Base-by-base conservation (phyloP, 1,284 basidiomycete genomes). In the Austroboletus novae-zelandiae region DNA sequence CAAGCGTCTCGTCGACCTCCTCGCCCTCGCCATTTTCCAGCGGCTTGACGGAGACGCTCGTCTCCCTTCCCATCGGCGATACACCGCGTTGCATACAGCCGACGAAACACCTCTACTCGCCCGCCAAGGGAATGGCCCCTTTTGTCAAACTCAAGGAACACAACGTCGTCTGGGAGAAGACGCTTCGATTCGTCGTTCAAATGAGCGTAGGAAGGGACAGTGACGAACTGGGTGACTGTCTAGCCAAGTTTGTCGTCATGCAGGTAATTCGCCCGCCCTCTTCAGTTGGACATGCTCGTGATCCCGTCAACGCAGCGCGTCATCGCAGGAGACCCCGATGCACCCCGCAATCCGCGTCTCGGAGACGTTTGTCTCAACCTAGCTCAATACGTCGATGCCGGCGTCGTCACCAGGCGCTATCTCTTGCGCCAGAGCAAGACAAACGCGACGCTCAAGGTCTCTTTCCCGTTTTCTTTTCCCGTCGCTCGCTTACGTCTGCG, bases 341-440 rank as follows among this genome's bases (percentile, higher is more conserved):
- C 75, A 4, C 79, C 78, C 1, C 68, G 68, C 14, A 80, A 83
- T 47, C 82, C 82, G 1, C 75, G 80, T 2, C 73, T 91, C 1
- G 89, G 89, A 2, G 74, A 74, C 7, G 74, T 91, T 10, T 73
- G 78, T 52, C 71, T 92, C 47, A 86, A 92, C 61, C 75, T 92
- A 4, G 84, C 89, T 2, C 84, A 91, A 61, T 91, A 91, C 58
- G 86, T 83, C 9, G 77, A 78, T 44, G 70, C 73, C 10, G 84
- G 86, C 2, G 69, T 74, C 14, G 78, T 91, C 27, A 83, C 81
- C 3, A 76, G 89, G 15, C 76, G 81, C 20, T 89, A 90, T 66
- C 75, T 92, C 14, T 71, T 92, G 8, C 73, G 80, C 47, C 78
- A 89, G 57, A 89, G 84, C 64, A 88, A 86, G 68, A 89, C 84